Base-by-base conservation (phyloP, 352 stramenopile genomes). In the Globisporangium paroecandrum region DNA sequence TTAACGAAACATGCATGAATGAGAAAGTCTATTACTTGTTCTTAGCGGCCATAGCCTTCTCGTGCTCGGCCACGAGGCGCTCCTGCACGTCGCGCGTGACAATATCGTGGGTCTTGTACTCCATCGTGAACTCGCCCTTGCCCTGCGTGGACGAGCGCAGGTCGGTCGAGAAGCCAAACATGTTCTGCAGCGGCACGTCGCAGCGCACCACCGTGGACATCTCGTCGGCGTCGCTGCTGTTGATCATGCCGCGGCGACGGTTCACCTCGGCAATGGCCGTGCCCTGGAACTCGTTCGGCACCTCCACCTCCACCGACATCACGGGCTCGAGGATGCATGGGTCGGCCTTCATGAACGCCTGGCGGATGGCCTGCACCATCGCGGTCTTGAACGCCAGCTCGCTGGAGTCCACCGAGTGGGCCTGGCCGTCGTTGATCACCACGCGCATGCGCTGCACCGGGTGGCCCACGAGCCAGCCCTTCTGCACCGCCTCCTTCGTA, bases 61-160 rank as follows among this genome's bases (percentile, higher is more conserved):
- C 85, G 82, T 98, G 97, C 74, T 98, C 96, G 38, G 87, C 88
- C 75, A 98, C 85, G 62, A 99, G 84, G 68, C 98, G 96, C 66
- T 98, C 92, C 83, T 99, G 95, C 57, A 92, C 81, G 76, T 98
- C 94, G 70, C 85, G 85, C 65, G 91, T 89, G 41, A 99, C 97
- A 56, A 96, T 77, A 64, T 89, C 88, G 81, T 99, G 97, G 18
- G 93, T 93, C 74, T 98, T 98, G 91, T 99, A 99, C 81, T 99
- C 97, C 98, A 99, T 99, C 29, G 96, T 98, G 77, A 99, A 99
- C 81, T 99, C 97, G 69, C 97, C 97, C 86, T 99, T 99, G 69
- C 95, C 97, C 81, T 98, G 95, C 63, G 96, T 98, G 25, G 93
- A 89, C 71, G 95, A 98, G 58, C 97, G 87, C 61, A 99, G 69